These are phyloP conservation scores for Talaromyces sp. DNA, from an alignment of 2,329 filamentous ascomycete genomes.

Conservation along the genomic window DNA sequence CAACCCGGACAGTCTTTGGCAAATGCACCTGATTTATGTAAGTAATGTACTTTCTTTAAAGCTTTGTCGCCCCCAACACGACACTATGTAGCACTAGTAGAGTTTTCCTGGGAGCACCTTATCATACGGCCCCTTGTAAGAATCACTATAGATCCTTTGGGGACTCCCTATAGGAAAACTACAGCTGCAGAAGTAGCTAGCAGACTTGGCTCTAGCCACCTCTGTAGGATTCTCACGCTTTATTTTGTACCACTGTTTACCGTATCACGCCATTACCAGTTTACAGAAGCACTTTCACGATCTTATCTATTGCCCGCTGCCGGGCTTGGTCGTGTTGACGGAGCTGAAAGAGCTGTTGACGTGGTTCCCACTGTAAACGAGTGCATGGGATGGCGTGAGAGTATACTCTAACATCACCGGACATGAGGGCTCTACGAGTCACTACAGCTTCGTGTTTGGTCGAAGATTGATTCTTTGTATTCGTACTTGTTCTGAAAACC, in stretches of 20 bases:
- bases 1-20: not conserved
- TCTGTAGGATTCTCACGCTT: not conserved
- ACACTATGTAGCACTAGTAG: not conserved
- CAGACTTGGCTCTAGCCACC: not conserved
- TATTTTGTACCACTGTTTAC: not conserved
- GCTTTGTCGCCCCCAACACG: not conserved
- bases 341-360: not conserved
- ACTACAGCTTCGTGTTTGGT: not conserved
- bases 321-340: not conserved
- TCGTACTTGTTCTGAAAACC: not conserved
- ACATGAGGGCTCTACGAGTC: not conserved
- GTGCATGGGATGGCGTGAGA: not conserved
- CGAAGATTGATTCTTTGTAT: not conserved
- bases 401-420: not conserved
- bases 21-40: not conserved
- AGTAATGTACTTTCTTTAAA: not conserved
- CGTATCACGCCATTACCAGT: not conserved
- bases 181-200: not conserved
- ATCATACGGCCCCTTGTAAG: not conserved
- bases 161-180: not conserved
- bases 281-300: not conserved
- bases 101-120: not conserved
- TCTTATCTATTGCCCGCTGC: not conserved
- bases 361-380: not conserved
- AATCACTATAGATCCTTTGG: not conserved